These are phyloP conservation scores for Colletotrichum sp. DNA, from an alignment of 2,329 filamentous ascomycete genomes.

Conservation along the genomic window DNA sequence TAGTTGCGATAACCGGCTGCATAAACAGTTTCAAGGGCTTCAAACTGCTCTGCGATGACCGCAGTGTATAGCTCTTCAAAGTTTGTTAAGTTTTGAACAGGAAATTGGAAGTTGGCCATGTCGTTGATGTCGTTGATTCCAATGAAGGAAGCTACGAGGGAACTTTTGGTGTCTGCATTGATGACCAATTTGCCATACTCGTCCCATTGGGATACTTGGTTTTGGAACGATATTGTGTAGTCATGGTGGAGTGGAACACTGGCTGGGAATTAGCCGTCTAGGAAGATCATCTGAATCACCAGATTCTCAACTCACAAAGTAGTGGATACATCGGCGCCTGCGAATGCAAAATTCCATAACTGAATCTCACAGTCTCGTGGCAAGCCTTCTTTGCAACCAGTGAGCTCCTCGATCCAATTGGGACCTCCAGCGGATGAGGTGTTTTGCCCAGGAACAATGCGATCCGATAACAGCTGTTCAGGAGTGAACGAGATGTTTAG, in stretches of 20 bases:
- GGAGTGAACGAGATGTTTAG: constrained; percentile 51
- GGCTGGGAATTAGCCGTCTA: neutral
- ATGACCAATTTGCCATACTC: constrained; percentile 31
- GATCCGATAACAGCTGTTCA: constrained; percentile 45
- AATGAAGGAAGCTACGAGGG: constrained; percentile 58
- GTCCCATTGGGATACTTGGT: constrained; percentile 54
- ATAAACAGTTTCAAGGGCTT: constrained; percentile 42
- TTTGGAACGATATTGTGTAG: constrained; percentile 46
- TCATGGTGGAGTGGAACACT: constrained; percentile 56
- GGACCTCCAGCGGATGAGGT: constrained; percentile 56
- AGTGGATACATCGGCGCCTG: constrained; percentile 47
- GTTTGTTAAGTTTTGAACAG: neutral
- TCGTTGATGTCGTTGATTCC: constrained; percentile 63
- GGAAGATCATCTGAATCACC: fast-evolving
- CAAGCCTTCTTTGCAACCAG: constrained; percentile 48
- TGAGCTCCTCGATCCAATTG: constrained; percentile 61
- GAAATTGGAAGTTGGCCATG: constrained; percentile 9
- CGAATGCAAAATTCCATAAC: constrained; percentile 63
- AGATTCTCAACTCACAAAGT: neutral
- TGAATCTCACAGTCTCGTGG: constrained; percentile 49
- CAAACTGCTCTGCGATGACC: neutral
- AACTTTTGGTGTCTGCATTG: constrained; percentile 32
- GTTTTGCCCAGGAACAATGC: constrained; percentile 53
- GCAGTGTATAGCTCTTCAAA: constrained; percentile 3
- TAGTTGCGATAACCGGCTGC: constrained; percentile 55